phyloP scores from a whole-genome alignment of 257 asterid species.

The Petunia axillaris region DNA sequence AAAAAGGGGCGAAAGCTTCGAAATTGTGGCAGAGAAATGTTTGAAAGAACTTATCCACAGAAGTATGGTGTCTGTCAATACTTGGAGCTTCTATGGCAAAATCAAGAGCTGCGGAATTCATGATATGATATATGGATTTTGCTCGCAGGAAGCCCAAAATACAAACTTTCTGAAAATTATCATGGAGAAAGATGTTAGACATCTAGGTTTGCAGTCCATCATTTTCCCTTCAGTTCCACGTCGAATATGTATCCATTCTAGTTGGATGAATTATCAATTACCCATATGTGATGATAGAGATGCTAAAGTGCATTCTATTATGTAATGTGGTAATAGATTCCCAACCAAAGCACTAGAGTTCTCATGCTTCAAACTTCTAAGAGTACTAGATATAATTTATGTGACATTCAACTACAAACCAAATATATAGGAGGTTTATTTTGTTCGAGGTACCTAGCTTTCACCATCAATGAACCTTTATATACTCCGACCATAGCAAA shows the following conservation, averaged over 20 bases:
- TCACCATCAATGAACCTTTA: neutral
- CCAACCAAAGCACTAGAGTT: neutral
- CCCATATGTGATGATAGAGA: no score
- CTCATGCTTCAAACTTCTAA: conserved; percentile 1
- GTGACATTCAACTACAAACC: conserved; percentile 14
- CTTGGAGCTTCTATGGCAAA: conserved; percentile 4
- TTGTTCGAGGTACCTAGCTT: neutral
- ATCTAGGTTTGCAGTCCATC: no score
- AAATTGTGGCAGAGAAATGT: conserved; percentile 26
- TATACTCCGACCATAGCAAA: neutral
- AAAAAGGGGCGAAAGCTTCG: neutral
- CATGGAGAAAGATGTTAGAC: no score
- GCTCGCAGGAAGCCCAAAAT: conserved; percentile 22
- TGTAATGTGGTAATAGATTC: neutral
- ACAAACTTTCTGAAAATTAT: neutral
- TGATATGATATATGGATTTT: conserved; percentile 26
- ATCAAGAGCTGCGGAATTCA: conserved; percentile 31
- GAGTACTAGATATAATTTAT: neutral
- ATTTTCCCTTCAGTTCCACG: neutral
- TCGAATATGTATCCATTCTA: no score
- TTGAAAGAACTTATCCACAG: conserved; percentile 13
- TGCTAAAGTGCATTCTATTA: neutral
- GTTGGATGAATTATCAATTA: no score
- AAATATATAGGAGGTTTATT: neutral
- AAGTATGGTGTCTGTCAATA: conserved; percentile 2